Base-by-base conservation (phyloP, 1,139 yeast species). In the Yamadazyma oceani region DNA sequence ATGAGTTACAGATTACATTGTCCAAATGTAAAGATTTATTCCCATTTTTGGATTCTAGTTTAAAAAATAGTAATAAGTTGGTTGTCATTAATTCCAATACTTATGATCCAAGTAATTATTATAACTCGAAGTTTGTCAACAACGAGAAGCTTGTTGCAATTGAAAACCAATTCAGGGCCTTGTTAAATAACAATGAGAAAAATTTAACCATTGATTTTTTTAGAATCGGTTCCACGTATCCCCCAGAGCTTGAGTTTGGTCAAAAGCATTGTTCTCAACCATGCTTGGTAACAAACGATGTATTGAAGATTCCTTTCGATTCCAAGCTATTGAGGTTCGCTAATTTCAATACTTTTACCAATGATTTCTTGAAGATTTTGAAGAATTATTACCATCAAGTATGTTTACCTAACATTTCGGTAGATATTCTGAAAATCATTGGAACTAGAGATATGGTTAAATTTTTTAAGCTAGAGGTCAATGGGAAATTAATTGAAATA, bases 21-120 rank as follows among this genome's bases (percentile, higher is more conserved):
- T 60, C 57, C 13, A 67, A 67, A 40, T 62, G 65, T 41, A 49
- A 51, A 37, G 60, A 58, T n/a, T 48, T 66, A 30, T 52, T 48
- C 23, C 62, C 68, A 5, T 64, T 64, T 45, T 53, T 64, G 25
- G 57, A 57, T 4, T 37, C 39, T 9, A 43, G 45, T 2, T 32
- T 44, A 3, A 46, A 49, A 17, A 50, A 49, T 17, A 19, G 23
- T 16, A 64, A 60, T 43, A 61, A 62, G 40, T 45, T 65, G 24
- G 36, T 66, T 6, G 45, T 66, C 4, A 30, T 66, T 12, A 61
- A 50, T 37, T 43, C 53, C 34, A 58, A 57, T 36, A 40, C 37
- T 29, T 55, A 53, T 38, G 45, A 41, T 10, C 29, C 37, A 7
- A 16, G 17, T 9, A 58, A 55, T 35, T 40, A 38, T 31, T 55